These are phyloP conservation scores for Lactarius tabidus DNA, from an alignment of 768 basidiomycete genomes.

Conservation along the genomic window DNA sequence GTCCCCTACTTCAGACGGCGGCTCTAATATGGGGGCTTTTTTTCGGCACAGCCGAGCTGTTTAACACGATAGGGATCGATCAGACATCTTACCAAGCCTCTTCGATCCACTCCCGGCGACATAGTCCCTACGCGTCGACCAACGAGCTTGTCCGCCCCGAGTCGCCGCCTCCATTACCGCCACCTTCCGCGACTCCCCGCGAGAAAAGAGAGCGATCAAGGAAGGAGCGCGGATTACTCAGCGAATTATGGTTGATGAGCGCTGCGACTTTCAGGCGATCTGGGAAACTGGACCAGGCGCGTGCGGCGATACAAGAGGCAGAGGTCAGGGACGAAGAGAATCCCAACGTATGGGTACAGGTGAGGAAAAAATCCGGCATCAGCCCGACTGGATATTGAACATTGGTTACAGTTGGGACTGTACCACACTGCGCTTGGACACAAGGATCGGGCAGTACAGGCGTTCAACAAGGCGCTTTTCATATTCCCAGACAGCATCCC, in stretches of 20 bases:
- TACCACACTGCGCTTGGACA: constrained; percentile 60
- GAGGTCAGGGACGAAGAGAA: constrained; percentile 85
- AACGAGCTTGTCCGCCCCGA: constrained; percentile 33
- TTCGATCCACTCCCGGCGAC: constrained; percentile 78
- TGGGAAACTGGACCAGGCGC: constrained; percentile 86
- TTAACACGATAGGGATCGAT: constrained; percentile 25
- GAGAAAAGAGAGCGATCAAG: constrained; percentile 38
- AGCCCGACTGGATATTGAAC: background rate
- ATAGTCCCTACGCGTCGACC: constrained; percentile 35
- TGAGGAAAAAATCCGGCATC: constrained; percentile 34
- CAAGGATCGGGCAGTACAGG: constrained; percentile 60
- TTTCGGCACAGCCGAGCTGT: constrained; percentile 11
- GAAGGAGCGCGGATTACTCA: constrained; percentile 64
- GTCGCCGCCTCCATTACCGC: constrained; percentile 41
- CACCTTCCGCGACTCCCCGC: constrained; percentile 27
- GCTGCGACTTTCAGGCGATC: constrained; percentile 90
- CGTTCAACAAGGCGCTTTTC: constrained; percentile 87
- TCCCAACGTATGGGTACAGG: constrained; percentile 93
- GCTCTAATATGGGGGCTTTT: background rate
- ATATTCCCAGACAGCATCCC: constrained; percentile 75
- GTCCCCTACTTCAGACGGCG: background rate
- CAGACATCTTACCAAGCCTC: constrained; percentile 63
- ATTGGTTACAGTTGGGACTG: constrained; percentile 57
- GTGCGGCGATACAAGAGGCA: constrained; percentile 91
- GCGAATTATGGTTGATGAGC: constrained; percentile 89